These are phyloP conservation scores for Pilaira anomala DNA, from an alignment of 192 early-diverging fungal species.

Conservation along the genomic window DNA sequence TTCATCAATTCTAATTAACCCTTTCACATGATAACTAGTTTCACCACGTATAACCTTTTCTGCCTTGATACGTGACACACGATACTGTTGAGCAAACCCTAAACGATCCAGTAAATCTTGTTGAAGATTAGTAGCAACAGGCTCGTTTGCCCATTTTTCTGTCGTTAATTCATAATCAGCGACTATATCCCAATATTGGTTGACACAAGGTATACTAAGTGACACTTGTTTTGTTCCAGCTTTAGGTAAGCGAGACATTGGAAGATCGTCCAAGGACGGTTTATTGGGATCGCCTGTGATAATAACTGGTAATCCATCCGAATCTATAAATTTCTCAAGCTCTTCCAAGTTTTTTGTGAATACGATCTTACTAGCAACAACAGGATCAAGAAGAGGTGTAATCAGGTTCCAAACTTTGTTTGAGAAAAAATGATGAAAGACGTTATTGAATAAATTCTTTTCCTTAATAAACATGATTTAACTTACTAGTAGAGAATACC, in stretches of 20 bases:
- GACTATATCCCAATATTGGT: too few species aligned
- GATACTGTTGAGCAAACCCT: conserved; percentile 14
- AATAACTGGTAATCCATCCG: conserved; percentile 52
- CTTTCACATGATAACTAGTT: conserved; percentile 20
- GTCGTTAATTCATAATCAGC: conserved; percentile 5
- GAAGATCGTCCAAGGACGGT: too few species aligned
- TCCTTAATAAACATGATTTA: conserved; percentile 6
- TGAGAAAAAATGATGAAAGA: conserved; percentile 1
- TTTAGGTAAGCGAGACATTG: too few species aligned
- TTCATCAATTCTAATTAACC: not conserved
- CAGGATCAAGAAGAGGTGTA: conserved; percentile 80
- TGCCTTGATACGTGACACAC: conserved; percentile 17
- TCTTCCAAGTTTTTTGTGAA: conserved; percentile 67
- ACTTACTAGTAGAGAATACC: conserved; percentile 63
- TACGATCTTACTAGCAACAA: conserved; percentile 81
- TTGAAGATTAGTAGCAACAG: not conserved
- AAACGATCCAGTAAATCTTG: conserved; percentile 4
- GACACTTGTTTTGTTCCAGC: too few species aligned
- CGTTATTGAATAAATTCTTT: not conserved
- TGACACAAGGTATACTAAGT: too few species aligned
- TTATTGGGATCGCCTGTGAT: conserved; percentile 52
- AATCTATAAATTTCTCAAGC: conserved; percentile 59
- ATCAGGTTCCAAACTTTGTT: conserved; percentile 74
- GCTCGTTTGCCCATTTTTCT: conserved; percentile 3
- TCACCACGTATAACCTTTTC: conserved; percentile 15